Evolutionary conservation across 345 rosid genomes (phyloP).

Genomic region (Pistacia integerrima): DNA sequence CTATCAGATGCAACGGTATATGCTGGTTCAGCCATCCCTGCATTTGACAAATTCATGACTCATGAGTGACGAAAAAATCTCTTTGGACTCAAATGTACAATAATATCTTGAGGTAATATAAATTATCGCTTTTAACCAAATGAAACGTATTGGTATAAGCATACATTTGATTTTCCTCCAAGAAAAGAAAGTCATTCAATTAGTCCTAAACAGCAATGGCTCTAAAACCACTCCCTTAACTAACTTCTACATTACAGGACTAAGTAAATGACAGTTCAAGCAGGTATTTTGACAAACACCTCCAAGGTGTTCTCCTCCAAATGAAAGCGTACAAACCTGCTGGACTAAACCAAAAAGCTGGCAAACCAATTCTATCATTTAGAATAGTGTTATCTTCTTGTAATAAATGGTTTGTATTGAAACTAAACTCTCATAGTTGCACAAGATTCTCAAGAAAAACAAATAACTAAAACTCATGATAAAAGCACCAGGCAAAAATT

Average conservation of each 20-base stretch:
- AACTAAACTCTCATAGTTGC: background rate
- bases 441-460: background rate
- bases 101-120: background rate
- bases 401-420: too few species aligned
- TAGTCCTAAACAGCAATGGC: background rate
- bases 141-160: background rate
- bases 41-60: slow-evolving; percentile 8
- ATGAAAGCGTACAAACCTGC: background rate
- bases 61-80: slow-evolving; percentile 6
- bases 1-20: slow-evolving; percentile 89
- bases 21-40: slow-evolving; percentile 75
- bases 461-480: background rate
- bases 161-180: background rate
- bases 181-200: background rate
- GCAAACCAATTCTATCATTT: background rate
- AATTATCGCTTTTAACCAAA: background rate
- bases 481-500: background rate
- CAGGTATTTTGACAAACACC: slow-evolving; percentile 35
- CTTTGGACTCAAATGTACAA: background rate
- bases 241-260: background rate
- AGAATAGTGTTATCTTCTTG: too few species aligned
- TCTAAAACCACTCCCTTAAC: background rate
- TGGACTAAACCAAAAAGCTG: background rate
- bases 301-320: slow-evolving; percentile 2
- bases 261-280: background rate